These are phyloP conservation scores for Silene latifolia DNA, from an alignment of 148 eudicot species.

Conservation along the genomic window DNA sequence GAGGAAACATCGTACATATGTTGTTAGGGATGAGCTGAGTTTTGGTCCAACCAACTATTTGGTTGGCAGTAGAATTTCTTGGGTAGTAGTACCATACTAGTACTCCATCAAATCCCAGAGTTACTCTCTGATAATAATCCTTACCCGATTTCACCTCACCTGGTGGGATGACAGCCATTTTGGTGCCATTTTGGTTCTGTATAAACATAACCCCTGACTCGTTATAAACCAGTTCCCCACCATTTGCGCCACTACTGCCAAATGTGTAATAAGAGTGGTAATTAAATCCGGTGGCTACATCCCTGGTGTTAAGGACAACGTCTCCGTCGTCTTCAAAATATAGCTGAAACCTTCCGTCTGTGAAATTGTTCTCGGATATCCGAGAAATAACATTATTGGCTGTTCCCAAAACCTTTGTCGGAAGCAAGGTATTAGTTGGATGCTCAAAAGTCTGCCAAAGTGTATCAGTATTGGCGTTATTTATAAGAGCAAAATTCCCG, in stretches of 20 bases:
- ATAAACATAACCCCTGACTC: constrained; percentile 32
- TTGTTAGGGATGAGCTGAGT: too few species aligned
- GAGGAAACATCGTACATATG: too few species aligned
- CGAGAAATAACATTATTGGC: constrained; percentile 27
- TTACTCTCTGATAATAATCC: too few species aligned
- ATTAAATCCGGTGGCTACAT: background rate
- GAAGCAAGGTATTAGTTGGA: constrained; percentile 22
- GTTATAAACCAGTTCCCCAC: constrained; percentile 17
- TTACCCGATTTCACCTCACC: background rate
- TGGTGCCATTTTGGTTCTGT: constrained; percentile 16
- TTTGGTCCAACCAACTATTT: too few species aligned
- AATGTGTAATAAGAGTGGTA: constrained; percentile 12
- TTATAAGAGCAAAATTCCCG: constrained; percentile 39
- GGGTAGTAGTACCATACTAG: too few species aligned
- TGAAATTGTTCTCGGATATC: constrained; percentile 30
- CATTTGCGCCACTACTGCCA: background rate
- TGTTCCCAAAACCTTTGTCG: constrained; percentile 19
- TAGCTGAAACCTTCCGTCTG: constrained; percentile 40
- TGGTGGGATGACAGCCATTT: constrained; percentile 5
- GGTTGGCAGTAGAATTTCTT: too few species aligned
- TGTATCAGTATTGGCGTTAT: background rate
- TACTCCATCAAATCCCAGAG: too few species aligned
- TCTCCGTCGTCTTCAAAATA: constrained; percentile 15
- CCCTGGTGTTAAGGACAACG: constrained; percentile 14
- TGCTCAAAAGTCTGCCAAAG: constrained; percentile 43